Base-by-base conservation (phyloP, 106 monocot species). In the Dendrobium catenatum region DNA sequence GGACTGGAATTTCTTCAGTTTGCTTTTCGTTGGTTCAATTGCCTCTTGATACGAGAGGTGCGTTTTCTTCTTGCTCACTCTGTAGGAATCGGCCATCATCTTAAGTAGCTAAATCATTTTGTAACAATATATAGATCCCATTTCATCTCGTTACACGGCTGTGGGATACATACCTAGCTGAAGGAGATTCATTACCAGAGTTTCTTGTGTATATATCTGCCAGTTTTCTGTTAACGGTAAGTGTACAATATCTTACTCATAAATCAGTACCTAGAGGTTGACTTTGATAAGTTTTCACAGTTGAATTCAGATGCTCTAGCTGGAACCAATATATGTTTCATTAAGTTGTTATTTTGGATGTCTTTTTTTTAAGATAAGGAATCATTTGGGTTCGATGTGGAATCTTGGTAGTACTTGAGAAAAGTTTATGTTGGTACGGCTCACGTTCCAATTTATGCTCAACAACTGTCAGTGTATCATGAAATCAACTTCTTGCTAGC, bases 1-100 rank as follows among this genome's bases (percentile, higher is more conserved):
- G 95, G 98, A 42, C 76, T 95, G 55, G 98, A 98, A 80, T 98
- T 98, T 87, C 95, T 98, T 74, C 98, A 98, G 82, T 98, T 98
- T 85, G 94, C 95, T 77, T 98, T 98, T 86, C 92, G 94, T 40
- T 98, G 98, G 98, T 98, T 98, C 82, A 98, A 98, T 87, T 98
- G 98, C 77, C 91, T 98, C 44, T 55, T 98, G 84, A 98, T 98
- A 82, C 98, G 98, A 54, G 98, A 98, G 98, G 98, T 98, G 26
- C 22, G 54, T 55, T 78, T 84, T 59, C 37, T 26, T 40, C 17
- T n/a, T 75, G 59, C 64, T 79, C 11, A 46, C 73, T 49, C 3
- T 73, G 42, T 40, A 75, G 20, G 43, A 76, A 29, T 33, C 66
- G n/a, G 24, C 31, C 79, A 24, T 37, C 29, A 54, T 27, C 15